phyloP scores from a whole-genome alignment of 2,329 filamentous ascomycete species.

The Neodidymelliopsis sp. region DNA sequence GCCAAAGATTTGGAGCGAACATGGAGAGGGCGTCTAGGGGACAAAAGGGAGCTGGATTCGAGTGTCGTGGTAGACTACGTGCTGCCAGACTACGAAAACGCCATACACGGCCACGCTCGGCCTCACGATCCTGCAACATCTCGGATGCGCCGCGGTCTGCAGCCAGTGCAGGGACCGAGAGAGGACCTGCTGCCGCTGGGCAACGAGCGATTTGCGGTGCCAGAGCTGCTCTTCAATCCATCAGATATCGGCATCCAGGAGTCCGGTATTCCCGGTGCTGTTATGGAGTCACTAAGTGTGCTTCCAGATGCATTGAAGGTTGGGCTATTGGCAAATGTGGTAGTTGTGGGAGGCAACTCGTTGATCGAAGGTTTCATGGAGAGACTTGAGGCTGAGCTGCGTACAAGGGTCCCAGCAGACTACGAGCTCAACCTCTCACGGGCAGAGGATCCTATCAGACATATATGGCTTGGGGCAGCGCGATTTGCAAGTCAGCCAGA shows the following conservation, averaged over 20 bases:
- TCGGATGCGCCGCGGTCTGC: conserved; percentile 58
- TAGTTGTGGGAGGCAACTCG: conserved; percentile 88
- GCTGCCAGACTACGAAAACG: conserved; percentile 77
- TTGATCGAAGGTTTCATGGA: conserved; percentile 82
- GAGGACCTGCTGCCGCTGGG: conserved; percentile 88
- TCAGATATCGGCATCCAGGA: conserved; percentile 85
- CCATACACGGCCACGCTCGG: conserved; percentile 72
- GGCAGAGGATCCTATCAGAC: conserved; percentile 81
- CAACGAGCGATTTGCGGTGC: conserved; percentile 90
- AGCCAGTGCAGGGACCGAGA: conserved; percentile 55
- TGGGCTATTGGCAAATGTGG: conserved; percentile 81
- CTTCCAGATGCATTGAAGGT: conserved; percentile 86
- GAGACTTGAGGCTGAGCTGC: conserved; percentile 76
- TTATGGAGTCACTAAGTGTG: conserved; percentile 77
- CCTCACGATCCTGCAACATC: conserved; percentile 77
- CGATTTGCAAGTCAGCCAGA: conserved; percentile 74
- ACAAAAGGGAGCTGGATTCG: conserved; percentile 61
- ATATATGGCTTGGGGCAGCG: conserved; percentile 86
- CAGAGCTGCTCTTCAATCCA: conserved; percentile 88
- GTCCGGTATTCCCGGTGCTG: conserved; percentile 80
- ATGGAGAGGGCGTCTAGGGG: conserved; percentile 72
- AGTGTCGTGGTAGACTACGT: conserved; percentile 87
- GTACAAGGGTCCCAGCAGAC: conserved; percentile 56
- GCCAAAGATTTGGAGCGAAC: conserved; percentile 77
- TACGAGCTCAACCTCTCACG: conserved; percentile 40